Conservation (phyloP, 345 rosid species). For the Brassica cretica region DNA sequence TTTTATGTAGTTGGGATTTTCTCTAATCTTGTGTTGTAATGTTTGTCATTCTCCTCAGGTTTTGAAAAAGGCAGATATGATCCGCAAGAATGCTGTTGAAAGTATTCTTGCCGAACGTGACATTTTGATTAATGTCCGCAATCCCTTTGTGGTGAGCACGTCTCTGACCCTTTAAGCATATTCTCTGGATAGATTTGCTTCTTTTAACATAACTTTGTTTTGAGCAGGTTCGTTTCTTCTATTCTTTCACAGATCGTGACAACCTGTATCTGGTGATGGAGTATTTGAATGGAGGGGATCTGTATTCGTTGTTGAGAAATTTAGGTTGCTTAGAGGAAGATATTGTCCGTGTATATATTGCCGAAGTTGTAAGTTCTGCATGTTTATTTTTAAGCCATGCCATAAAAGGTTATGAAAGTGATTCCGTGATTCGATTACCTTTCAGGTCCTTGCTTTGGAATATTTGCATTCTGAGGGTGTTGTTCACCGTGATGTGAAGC, state of each 20-base stretch:
- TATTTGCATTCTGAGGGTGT: constrained; percentile 87
- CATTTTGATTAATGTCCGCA: constrained; percentile 93
- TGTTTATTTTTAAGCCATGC: constrained; percentile 3
- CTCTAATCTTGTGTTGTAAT: constrained; percentile 15
- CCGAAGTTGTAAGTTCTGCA: constrained; percentile 86
- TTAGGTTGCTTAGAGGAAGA: constrained; percentile 97
- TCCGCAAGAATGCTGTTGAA: constrained; percentile 90
- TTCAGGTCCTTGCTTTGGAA: constrained; percentile 90
- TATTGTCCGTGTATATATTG: constrained; percentile 94
- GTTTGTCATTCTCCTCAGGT: constrained; percentile 56
- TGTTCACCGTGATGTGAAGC: constrained; percentile 98
- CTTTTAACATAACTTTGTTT: constrained; percentile 41
- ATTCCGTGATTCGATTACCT: constrained; percentile 3
- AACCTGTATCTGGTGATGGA: constrained; percentile 99
- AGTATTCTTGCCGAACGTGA: constrained; percentile 97
- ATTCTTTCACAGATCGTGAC: constrained; percentile 97
- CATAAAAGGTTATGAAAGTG: constrained; percentile 14
- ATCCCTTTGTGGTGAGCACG: constrained; percentile 99
- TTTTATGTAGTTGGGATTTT: constrained; percentile 8
- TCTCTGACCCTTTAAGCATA: constrained; percentile 41
- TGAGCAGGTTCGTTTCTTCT: constrained; percentile 96
- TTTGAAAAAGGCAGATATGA: constrained; percentile 45
- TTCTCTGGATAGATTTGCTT: constrained; percentile 30
- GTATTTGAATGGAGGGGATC: constrained; percentile 96
- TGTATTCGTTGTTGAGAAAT: constrained; percentile 91